Evolutionary conservation across 148 eudicot species (phyloP).

Genomic region (Cornus controversa): DNA sequence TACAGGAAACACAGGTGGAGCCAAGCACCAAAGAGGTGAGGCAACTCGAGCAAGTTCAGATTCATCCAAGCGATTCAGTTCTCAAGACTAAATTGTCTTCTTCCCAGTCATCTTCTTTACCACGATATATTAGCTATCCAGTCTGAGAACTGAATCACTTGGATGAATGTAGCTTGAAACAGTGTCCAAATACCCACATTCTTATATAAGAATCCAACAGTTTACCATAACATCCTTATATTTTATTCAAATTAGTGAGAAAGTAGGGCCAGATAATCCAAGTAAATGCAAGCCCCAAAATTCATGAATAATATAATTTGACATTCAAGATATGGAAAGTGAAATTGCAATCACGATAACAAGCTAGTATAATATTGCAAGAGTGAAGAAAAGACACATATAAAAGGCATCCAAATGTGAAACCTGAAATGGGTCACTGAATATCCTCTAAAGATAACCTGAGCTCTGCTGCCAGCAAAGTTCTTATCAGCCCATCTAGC

Average conservation of each 20-base stretch:
- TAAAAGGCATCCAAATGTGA: neutral
- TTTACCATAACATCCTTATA: no score
- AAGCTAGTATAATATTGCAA: neutral
- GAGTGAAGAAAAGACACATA: neutral
- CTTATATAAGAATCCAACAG: no score
- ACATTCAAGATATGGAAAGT: neutral
- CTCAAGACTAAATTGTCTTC: no score
- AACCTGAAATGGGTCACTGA: conserved; percentile 88
- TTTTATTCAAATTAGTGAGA: neutral
- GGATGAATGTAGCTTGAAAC: no score
- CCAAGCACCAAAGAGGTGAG: no score
- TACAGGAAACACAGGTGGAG: no score
- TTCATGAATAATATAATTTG: neutral
- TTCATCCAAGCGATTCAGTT: no score
- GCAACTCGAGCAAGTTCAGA: no score
- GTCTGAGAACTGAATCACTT: no score
- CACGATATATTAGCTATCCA: no score
- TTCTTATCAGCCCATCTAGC: conserved; percentile 76
- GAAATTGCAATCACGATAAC: neutral
- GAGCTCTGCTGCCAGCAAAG: conserved; percentile 59
- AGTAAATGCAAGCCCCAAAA: neutral
- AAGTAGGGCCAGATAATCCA: neutral
- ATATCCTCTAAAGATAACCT: conserved; percentile 82
- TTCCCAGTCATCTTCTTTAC: no score
- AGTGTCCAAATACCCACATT: no score